Percentiles rank a stretch among this genome's conserved stretches.
Conservation (phyloP, 1,284 basidiomycete species). For the Boletus semigastroideus region DNA sequence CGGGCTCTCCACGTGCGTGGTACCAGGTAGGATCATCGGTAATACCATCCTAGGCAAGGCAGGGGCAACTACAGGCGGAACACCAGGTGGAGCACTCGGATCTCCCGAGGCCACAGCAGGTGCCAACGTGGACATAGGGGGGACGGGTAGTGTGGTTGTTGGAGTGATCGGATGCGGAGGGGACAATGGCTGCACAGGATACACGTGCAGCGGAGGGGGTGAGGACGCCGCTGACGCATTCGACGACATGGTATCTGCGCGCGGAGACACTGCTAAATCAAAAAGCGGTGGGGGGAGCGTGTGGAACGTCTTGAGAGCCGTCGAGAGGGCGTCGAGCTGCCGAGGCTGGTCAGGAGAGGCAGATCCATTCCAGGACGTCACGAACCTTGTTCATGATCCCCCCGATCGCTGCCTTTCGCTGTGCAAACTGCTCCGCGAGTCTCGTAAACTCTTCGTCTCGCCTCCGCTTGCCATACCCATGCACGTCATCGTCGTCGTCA, state of each 20-base stretch:
- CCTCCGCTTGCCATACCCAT: constrained; percentile 44
- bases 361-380: not conserved
- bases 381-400: constrained; percentile 70
- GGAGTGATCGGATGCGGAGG: constrained; percentile 5
- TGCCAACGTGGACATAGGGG: constrained; percentile 18
- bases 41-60: constrained; percentile 12
- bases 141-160: constrained; percentile 14
- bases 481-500: constrained; percentile 49
- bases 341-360: not conserved
- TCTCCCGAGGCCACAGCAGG: not conserved
- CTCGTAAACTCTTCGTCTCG: constrained; percentile 66
- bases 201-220: constrained; percentile 2
- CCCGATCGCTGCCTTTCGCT: constrained; percentile 63
- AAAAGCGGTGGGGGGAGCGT: constrained; percentile 44
- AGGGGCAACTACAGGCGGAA: constrained; percentile 14
- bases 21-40: constrained; percentile 21
- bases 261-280: constrained; percentile 29
- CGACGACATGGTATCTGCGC: constrained; percentile 30
- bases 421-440: constrained; percentile 63
- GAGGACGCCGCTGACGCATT: constrained; percentile 15
- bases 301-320: constrained; percentile 46
- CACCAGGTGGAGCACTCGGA: not conserved
- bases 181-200: constrained; percentile 3
- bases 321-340: constrained; percentile 48
- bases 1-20: constrained; percentile 31